These are phyloP conservation scores for Oxytropis ochrocephala DNA, from an alignment of 306 rosid species.

Conservation along the genomic window DNA sequence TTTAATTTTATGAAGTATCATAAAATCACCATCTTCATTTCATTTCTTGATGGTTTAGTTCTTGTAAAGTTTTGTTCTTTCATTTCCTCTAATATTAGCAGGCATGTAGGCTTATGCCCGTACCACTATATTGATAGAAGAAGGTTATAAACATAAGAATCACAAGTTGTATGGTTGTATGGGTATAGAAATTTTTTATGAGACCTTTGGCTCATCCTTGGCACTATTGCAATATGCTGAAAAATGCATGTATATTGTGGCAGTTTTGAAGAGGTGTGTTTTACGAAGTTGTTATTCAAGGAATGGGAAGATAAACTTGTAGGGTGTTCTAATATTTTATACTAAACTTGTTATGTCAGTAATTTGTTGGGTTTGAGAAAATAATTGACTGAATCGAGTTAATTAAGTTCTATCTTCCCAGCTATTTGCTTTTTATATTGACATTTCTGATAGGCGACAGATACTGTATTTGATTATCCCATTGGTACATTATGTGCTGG, in stretches of 20 bases:
- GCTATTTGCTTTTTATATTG: background rate
- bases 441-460: background rate
- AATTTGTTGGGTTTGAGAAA: background rate
- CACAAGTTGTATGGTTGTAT: background rate
- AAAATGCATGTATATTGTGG: background rate
- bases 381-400: background rate
- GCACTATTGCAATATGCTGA: background rate
- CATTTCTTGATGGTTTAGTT: conserved; percentile 14
- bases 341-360: conserved; percentile 10
- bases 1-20: conserved; percentile 20
- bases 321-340: conserved; percentile 8
- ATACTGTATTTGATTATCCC: no score
- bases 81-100: conserved; percentile 9
- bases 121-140: conserved; percentile 3
- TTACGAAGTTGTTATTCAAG: conserved; percentile 12
- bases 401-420: background rate
- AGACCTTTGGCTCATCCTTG: background rate
- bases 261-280: conserved; percentile 22
- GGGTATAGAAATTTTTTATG: background rate
- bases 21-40: background rate
- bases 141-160: conserved; percentile 16
- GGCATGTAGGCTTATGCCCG: conserved; percentile 17
- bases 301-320: conserved; percentile 6
- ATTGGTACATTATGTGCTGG: no score
- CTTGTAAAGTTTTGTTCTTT: conserved; percentile 19